Evolutionary conservation across 2,329 filamentous ascomycete genomes (phyloP).

Genomic region (Exophiala phaeomuriformis): DNA sequence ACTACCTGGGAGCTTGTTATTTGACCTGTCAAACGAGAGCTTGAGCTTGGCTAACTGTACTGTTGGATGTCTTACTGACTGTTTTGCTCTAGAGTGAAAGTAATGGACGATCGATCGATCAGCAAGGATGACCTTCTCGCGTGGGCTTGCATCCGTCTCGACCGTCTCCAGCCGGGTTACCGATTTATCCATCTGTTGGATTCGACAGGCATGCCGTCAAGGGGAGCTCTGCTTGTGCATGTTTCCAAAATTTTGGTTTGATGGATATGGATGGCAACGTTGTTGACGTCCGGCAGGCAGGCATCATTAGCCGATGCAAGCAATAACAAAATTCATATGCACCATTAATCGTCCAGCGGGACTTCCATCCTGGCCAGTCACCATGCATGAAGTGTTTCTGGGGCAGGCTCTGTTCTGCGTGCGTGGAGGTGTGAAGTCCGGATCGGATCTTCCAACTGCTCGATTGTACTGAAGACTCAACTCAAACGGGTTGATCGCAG

Average conservation of each 20-base stretch:
- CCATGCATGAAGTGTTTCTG: too few relatives aligned
- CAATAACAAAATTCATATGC: too few relatives aligned
- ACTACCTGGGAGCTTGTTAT: neutral
- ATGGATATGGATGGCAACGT: neutral
- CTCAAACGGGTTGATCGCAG: too few relatives aligned
- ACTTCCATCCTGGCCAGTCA: too few relatives aligned
- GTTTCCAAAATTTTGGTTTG: slow-evolving; percentile 51
- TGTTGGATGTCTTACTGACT: slow-evolving; percentile 7
- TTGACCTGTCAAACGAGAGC: slow-evolving; percentile 14
- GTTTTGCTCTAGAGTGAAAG: slow-evolving; percentile 56
- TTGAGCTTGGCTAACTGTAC: slow-evolving; percentile 1
- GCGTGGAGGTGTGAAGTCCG: too few relatives aligned
- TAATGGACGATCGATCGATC: slow-evolving; percentile 73
- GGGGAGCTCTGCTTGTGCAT: slow-evolving; percentile 65
- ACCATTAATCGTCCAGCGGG: too few relatives aligned
- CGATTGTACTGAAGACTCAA: too few relatives aligned
- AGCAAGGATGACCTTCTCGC: slow-evolving; percentile 70
- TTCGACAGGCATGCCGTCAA: slow-evolving; percentile 55
- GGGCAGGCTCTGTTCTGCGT: too few relatives aligned
- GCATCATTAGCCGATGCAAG: too few relatives aligned
- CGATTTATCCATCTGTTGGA: slow-evolving; percentile 72
- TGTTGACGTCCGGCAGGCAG: too few relatives aligned
- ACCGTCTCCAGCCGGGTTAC: slow-evolving; percentile 68
- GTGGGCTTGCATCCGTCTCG: slow-evolving; percentile 83
- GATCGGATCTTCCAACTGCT: too few relatives aligned